phyloP scores from a whole-genome alignment of 1,139 yeast genomes.

The Pichia sp. region DNA sequence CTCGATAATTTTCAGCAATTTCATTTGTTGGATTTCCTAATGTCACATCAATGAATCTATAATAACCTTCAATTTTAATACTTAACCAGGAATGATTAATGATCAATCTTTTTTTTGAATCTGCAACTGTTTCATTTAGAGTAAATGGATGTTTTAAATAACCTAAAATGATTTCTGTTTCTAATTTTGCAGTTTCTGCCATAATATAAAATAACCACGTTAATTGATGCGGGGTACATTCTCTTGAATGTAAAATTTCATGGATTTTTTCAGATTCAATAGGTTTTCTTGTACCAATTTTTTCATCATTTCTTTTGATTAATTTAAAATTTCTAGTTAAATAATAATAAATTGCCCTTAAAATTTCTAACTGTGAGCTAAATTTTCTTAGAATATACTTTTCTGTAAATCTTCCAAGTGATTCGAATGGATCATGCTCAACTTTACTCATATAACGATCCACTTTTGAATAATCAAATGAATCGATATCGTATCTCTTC shows the following conservation, averaged over 20 bases:
- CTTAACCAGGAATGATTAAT: slow-evolving; percentile 89
- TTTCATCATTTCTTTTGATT: slow-evolving; percentile 17
- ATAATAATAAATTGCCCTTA: slow-evolving; percentile 58
- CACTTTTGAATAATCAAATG: slow-evolving; percentile 22
- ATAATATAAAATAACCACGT: slow-evolving; percentile 71
- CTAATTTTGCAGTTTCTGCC: slow-evolving; percentile 63
- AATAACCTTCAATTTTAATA: slow-evolving; percentile 64
- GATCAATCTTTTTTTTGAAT: slow-evolving; percentile 34
- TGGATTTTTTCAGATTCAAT: slow-evolving; percentile 22
- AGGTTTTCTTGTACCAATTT: slow-evolving; percentile 24
- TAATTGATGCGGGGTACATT: slow-evolving; percentile 65
- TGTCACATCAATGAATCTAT: slow-evolving; percentile 70
- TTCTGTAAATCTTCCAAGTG: slow-evolving; percentile 44
- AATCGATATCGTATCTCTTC: slow-evolving; percentile 18
- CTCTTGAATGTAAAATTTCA: slow-evolving; percentile 31
- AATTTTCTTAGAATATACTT: slow-evolving; percentile 39
- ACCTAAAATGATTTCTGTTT: slow-evolving; percentile 74
- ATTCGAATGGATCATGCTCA: slow-evolving; percentile 22
- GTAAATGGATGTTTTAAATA: slow-evolving; percentile 71
- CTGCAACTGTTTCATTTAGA: slow-evolving; percentile 32
- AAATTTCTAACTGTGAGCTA: slow-evolving; percentile 42
- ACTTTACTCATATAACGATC: slow-evolving; percentile 22
- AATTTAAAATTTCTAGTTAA: slow-evolving; percentile 45
- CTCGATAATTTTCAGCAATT: slow-evolving; percentile 20
- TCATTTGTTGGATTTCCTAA: slow-evolving; percentile 54